Evolutionary conservation across 768 basidiomycete species (phyloP).

Genomic region (Phylloporus scabripes): DNA sequence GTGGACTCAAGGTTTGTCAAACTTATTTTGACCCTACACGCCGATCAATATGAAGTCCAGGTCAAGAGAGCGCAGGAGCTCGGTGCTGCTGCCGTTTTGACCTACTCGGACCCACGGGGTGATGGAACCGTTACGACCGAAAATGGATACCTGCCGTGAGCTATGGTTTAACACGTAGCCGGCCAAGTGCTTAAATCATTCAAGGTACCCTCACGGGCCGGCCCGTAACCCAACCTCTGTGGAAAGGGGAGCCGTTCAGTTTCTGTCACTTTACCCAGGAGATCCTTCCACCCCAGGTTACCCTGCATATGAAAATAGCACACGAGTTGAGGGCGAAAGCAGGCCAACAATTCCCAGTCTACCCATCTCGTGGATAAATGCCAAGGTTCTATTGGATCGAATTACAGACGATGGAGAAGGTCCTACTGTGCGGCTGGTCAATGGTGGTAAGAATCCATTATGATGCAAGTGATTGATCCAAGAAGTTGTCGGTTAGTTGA

Average conservation of each 20-base stretch:
- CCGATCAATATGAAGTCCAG: constrained; percentile 37
- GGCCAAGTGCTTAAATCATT: background rate
- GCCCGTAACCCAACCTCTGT: constrained; percentile 82
- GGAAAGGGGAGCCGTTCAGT: constrained; percentile 82
- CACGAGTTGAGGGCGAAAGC: constrained; percentile 54
- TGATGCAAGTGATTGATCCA: background rate
- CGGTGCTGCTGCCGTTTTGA: constrained; percentile 77
- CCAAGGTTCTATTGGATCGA: constrained; percentile 54
- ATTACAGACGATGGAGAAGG: constrained; percentile 33
- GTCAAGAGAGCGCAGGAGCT: constrained; percentile 82
- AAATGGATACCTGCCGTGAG: constrained; percentile 68
- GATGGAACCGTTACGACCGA: constrained; percentile 75
- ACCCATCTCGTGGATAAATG: constrained; percentile 89
- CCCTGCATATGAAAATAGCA: constrained; percentile 80
- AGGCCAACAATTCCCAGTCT: constrained; percentile 77
- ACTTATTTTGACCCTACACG: constrained; percentile 3
- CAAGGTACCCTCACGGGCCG: constrained; percentile 63
- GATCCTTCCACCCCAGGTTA: constrained; percentile 86
- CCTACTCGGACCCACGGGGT: constrained; percentile 85
- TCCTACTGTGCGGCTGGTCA: constrained; percentile 46
- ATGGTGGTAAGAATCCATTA: constrained; percentile 39
- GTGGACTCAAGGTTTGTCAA: constrained; percentile 78
- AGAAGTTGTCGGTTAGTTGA: constrained; percentile 45
- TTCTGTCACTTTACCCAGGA: constrained; percentile 59
- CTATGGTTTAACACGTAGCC: background rate